phyloP scores from a whole-genome alignment of 2,329 filamentous ascomycete species.

The Exophiala phaeomuriformis region DNA sequence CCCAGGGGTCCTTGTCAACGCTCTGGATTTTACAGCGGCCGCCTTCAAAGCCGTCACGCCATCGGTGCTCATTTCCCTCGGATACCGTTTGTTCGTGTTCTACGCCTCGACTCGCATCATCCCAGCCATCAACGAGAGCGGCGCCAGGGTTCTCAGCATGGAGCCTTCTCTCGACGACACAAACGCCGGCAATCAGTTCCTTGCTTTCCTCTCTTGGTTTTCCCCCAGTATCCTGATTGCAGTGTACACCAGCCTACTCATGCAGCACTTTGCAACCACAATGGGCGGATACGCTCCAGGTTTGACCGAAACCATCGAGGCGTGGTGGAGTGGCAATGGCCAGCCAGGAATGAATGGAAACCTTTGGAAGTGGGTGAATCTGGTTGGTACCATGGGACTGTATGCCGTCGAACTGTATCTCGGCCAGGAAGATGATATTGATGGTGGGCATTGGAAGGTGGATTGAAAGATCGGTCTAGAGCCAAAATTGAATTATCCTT shows the following conservation, averaged over 20 bases:
- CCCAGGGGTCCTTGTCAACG: constrained; percentile 75
- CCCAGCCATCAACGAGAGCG: constrained; percentile 80
- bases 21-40: constrained; percentile 77
- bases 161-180: constrained; percentile 80
- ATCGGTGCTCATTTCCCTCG: constrained; percentile 88
- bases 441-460: constrained; percentile 84
- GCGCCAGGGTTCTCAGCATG: constrained; percentile 72
- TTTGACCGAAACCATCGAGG: constrained; percentile 53
- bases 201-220: constrained; percentile 86
- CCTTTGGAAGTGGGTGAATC: constrained; percentile 87
- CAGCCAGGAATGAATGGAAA: constrained; percentile 79
- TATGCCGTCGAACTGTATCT: constrained; percentile 89
- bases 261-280: constrained; percentile 86
- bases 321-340: constrained; percentile 66
- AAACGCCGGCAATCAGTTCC: constrained; percentile 69
- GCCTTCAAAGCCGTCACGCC: constrained; percentile 94
- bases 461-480: constrained; percentile 51
- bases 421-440: constrained; percentile 67
- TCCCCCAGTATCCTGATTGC: constrained; percentile 90
- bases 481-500: too few species aligned
- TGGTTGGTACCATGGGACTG: constrained; percentile 77
- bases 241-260: constrained; percentile 88
- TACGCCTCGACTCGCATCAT: constrained; percentile 95
- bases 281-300: constrained; percentile 43
- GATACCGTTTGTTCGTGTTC: constrained; percentile 89